Evolutionary conservation across 768 basidiomycete species (phyloP), one percentile per base, ranked within the genome.

Genomic region (Trametes maxima): DNA sequence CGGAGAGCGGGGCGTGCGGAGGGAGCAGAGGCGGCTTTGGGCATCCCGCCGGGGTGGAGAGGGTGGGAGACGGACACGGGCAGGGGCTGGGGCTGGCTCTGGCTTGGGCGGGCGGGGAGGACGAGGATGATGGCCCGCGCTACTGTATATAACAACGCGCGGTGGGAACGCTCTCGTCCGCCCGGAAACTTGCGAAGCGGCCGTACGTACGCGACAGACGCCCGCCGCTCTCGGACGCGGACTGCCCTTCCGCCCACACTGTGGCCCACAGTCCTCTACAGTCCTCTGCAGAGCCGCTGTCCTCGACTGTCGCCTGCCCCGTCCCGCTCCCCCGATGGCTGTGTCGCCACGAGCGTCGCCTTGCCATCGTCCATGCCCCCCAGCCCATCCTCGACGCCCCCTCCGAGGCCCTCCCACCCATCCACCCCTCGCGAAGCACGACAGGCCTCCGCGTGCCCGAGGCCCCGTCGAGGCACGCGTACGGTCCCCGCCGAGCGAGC

Each of bases 1-100:
- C 90, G 86, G 59, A 92, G 81, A 44, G 90, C 85, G 57, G 88
- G 82, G 21, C 88, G 82, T 68, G 73, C 77, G 45, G 81, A 63
- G 54, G 73, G 76, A 59, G 75, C n/a, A 21, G 47, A 33, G 24
- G 47, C 75, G 5, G 79, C 78, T 72, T 90, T 92, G 50, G 91
- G 91, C 91, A 93, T 93, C 33, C 44, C 52, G 56, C 56, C 49
- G 49, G 39, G 14, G 2, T 39, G 52, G 22, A 17, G 16, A 21
- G 12, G 24, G 47, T 5, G 8, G 44, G 47, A 11, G 17, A 25
- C 14, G 47, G 22, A 11, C 25, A 6, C 13, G 28, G 16, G 25
- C 24, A 17, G 47, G 12, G 24, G n/a, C n/a, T n/a, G n/a, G 19
- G 46, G 47, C 40, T 5, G 47, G 25, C 16, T 25, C 12, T 24